These are phyloP conservation scores for Vigna unguiculata DNA, from an alignment of 306 rosid species.

Conservation along the genomic window DNA sequence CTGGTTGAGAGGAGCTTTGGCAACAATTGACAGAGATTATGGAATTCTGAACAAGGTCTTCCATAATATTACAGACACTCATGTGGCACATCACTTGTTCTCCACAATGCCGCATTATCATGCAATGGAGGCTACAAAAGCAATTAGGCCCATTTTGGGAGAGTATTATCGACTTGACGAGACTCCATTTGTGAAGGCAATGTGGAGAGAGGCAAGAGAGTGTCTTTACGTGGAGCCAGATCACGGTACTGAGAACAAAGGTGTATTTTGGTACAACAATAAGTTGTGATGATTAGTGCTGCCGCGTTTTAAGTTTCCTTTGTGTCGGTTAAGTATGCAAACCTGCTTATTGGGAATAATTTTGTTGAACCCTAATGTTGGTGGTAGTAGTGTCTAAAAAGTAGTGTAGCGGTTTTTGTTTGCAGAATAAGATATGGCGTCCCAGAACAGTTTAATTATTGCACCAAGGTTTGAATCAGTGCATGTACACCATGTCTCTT, in stretches of 20 bases:
- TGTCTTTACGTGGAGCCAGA: constrained; percentile 88
- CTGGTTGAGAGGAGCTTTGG: constrained; percentile 94
- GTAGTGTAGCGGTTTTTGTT: constrained; percentile 28
- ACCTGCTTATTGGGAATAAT: constrained; percentile 45
- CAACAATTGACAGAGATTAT: constrained; percentile 90
- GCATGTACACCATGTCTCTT: constrained; percentile 29
- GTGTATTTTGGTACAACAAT: constrained; percentile 92
- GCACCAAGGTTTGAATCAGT: constrained; percentile 36
- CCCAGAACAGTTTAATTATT: constrained; percentile 29
- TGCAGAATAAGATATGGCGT: constrained; percentile 44
- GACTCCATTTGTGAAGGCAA: constrained; percentile 73
- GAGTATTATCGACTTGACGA: constrained; percentile 79
- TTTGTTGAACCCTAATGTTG: constrained; percentile 30
- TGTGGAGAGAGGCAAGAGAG: constrained; percentile 87
- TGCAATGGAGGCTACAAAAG: constrained; percentile 98
- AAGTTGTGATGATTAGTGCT: constrained; percentile 50
- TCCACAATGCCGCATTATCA: constrained; percentile 97
- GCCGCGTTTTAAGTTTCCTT: constrained; percentile 26
- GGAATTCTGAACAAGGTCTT: constrained; percentile 91
- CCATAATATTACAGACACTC: constrained; percentile 96
- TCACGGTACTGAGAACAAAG: constrained; percentile 55
- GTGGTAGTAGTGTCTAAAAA: constrained; percentile 21
- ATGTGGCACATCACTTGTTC: constrained; percentile 91
- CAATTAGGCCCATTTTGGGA: constrained; percentile 86
- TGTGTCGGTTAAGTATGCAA: constrained; percentile 25